phyloP scores from a whole-genome alignment of 2,329 filamentous ascomycete species.

The Trichoderma polysporum region DNA sequence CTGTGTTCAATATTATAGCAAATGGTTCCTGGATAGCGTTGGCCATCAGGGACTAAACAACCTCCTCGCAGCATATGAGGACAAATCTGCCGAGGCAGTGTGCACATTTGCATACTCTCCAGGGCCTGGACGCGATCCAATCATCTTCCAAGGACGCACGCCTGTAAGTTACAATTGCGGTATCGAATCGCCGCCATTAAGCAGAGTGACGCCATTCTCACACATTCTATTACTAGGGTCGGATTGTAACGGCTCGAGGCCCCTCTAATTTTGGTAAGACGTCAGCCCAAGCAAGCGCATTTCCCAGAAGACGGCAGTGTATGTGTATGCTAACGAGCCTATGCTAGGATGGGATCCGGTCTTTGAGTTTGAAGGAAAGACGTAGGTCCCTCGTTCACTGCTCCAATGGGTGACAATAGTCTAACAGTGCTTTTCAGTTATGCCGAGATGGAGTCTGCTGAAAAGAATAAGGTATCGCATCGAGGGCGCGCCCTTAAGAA shows the following conservation, averaged over 20 bases:
- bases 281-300: not conserved
- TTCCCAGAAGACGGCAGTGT: not conserved
- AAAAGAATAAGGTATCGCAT: constrained; percentile 93
- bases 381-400: constrained; percentile 46
- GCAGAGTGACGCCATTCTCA: not conserved
- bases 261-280: constrained; percentile 75
- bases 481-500: constrained; percentile 84
- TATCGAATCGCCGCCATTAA: not conserved
- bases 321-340: not conserved
- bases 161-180: constrained; percentile 51
- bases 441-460: constrained; percentile 87
- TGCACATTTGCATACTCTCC: constrained; percentile 93
- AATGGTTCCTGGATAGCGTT: constrained; percentile 86
- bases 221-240: constrained; percentile 49
- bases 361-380: constrained; percentile 90
- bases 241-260: constrained; percentile 81
- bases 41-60: constrained; percentile 87
- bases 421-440: constrained; percentile 51
- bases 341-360: constrained; percentile 85
- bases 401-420: not conserved
- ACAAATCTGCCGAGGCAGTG: constrained; percentile 89
- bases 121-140: constrained; percentile 78
- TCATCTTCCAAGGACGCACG: constrained; percentile 90
- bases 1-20: constrained; percentile 53
- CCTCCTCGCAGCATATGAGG: constrained; percentile 80